These are phyloP conservation scores for Trypethelium eluteriae DNA, from an alignment of 495 filamentous ascomycete species.

Conservation along the genomic window DNA sequence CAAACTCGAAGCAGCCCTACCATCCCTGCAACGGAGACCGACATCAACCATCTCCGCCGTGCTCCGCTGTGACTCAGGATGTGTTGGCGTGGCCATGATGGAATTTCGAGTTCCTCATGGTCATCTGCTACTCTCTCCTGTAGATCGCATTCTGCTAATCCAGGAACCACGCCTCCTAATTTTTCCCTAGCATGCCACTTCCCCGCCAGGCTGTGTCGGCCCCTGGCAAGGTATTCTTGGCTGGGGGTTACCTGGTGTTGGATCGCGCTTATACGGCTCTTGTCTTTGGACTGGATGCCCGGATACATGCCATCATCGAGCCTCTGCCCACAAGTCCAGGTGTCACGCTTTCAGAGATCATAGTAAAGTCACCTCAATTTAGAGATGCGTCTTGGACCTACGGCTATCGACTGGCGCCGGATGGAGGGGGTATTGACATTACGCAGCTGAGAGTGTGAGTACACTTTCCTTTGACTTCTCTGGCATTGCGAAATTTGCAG, in stretches of 20 bases:
- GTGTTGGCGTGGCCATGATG: background rate
- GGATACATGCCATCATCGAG: conserved; percentile 78
- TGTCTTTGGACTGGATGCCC: conserved; percentile 88
- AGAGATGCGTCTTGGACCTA: conserved; percentile 79
- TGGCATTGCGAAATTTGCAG: too few relatives aligned
- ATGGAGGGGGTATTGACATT: conserved; percentile 69
- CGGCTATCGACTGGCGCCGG: conserved; percentile 55
- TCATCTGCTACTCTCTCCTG: conserved; percentile 1
- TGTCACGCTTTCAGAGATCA: conserved; percentile 56
- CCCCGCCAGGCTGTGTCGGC: conserved; percentile 66
- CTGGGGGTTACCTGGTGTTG: conserved; percentile 90
- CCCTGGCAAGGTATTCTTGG: conserved; percentile 90
- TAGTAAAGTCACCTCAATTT: conserved; percentile 89
- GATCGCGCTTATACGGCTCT: conserved; percentile 81
- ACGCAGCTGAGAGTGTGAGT: conserved; percentile 71
- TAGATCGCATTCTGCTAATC: background rate
- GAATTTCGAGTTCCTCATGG: background rate
- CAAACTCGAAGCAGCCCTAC: too few relatives aligned
- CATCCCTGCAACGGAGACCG: background rate
- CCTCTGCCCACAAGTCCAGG: conserved; percentile 48
- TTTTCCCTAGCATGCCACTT: background rate
- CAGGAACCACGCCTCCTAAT: conserved; percentile 1
- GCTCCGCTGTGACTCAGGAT: background rate
- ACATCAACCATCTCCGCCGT: background rate
- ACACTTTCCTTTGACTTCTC: too few relatives aligned